These are phyloP conservation scores for Exsudoporus frostii DNA, from an alignment of 768 basidiomycete species.

Conservation along the genomic window DNA sequence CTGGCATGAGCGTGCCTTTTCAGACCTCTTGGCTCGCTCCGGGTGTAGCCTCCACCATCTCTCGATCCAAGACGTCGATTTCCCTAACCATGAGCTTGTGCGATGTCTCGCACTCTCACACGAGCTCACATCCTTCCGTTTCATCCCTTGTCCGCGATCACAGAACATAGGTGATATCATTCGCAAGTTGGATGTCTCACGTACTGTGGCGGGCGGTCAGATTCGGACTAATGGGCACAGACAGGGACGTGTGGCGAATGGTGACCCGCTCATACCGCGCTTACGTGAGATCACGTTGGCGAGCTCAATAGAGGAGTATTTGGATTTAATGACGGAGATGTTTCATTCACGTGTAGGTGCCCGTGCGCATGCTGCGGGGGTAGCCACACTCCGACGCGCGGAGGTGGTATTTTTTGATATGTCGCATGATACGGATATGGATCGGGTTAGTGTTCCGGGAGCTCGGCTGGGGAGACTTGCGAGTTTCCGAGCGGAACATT, in stretches of 20 bases:
- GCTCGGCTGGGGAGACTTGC: neutral
- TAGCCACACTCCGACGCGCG: constrained; percentile 5
- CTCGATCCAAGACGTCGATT: constrained; percentile 12
- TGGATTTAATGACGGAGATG: constrained; percentile 11
- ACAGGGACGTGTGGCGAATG: neutral
- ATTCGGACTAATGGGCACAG: neutral
- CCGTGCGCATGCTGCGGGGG: neutral
- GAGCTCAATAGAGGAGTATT: constrained; percentile 9
- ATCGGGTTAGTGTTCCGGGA: neutral
- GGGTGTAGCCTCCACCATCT: constrained; percentile 10
- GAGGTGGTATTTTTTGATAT: constrained; percentile 11
- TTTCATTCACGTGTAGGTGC: constrained; percentile 6
- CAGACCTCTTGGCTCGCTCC: constrained; percentile 17
- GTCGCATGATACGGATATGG: constrained; percentile 1
- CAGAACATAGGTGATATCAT: constrained; percentile 13
- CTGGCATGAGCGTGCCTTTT: constrained; percentile 16
- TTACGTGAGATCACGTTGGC: constrained; percentile 17
- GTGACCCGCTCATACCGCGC: neutral
- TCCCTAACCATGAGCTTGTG: constrained; percentile 18
- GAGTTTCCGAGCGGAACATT: neutral
- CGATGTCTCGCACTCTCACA: constrained; percentile 17
- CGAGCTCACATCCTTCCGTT: constrained; percentile 7
- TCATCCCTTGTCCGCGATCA: constrained; percentile 17
- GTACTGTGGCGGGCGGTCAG: neutral
- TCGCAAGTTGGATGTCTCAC: constrained; percentile 2